Base-by-base conservation (phyloP, 2,329 filamentous ascomycete species). In the Venturia pyrina region DNA sequence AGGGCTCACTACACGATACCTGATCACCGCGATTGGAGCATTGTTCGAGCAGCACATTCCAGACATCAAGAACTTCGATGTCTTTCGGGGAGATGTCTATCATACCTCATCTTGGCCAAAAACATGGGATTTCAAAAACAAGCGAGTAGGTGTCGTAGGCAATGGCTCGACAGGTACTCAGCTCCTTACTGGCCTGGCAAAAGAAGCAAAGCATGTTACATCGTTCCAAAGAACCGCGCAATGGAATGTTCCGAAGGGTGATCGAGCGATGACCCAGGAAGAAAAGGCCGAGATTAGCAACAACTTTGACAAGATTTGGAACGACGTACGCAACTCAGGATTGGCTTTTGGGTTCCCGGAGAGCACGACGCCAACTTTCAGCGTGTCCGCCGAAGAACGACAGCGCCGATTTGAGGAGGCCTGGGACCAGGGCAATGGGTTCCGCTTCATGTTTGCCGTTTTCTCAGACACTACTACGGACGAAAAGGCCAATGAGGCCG, bases 11-110 rank as follows among this genome's bases (percentile, higher is more conserved):
- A 34, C 32, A 81, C 78, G 69, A 85, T 81, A 70, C 75, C 86
- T 17, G 71, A 86, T 19, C 74, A 84, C 1, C 82, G 81, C 0
- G 80, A 81, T 0, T 84, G 84, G 0, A 85, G 86, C 66, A 80
- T 82, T 89, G 82, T 85, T 1, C 85, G 84, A 60, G 48, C 53
- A 43, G 82, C 87, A 68, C 81, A 85, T 50, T 53, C 64, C 64
- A 1, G 50, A 41, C 15, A 56, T 65, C 53, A 34, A 44, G 41
- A 53, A 53, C 19, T 48, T 65, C 24, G 34, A 60, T n/a, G 56
- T n/a, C 19, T 65, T 61, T 21, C 17, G 62, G 43, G 64, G 64
- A 15, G 41, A n/a, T 19, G 24, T 65, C 21, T 28, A 41, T n/a
- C 64, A 65, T 37, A 64, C 64, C 21, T 2, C 43, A n/a, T 17